phyloP scores from a whole-genome alignment of 805 yeast species.

The Yarrowia hollandica region DNA sequence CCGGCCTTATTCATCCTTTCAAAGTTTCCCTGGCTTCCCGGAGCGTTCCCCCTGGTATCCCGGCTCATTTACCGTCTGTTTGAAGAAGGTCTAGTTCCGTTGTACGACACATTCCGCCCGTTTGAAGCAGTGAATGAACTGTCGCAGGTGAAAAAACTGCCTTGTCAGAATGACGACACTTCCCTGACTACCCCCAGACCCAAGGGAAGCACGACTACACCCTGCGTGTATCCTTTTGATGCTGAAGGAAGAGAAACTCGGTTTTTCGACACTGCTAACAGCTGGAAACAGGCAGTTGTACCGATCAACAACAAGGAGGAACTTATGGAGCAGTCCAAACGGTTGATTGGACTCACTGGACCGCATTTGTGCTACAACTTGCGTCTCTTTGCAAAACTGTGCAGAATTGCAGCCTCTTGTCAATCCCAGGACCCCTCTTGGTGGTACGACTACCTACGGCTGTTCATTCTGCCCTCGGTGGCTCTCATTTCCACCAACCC shows the following conservation, averaged over 20 bases:
- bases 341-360: constrained; percentile 56
- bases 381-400: constrained; percentile 54
- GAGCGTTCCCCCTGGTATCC: constrained; percentile 53
- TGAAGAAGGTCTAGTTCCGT: constrained; percentile 52
- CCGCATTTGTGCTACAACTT: constrained; percentile 53
- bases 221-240: constrained; percentile 19
- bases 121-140: not conserved
- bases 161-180: not conserved
- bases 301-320: constrained; percentile 45
- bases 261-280: constrained; percentile 47
- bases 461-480: constrained; percentile 64
- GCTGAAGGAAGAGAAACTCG: not conserved
- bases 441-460: constrained; percentile 66
- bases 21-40: constrained; percentile 61
- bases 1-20: constrained; percentile 62
- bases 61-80: constrained; percentile 52
- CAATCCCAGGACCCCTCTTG: constrained; percentile 15
- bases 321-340: constrained; percentile 50
- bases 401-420: constrained; percentile 54
- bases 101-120: constrained; percentile 40
- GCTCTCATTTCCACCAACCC: constrained; percentile 57
- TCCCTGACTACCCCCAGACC: not conserved
- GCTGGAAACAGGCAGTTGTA: constrained; percentile 52
- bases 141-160: not conserved
- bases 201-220: not conserved